A percentile compares a stretch with the other conserved stretches of the same genome.
phyloP scores from a whole-genome alignment of 805 yeast species.

The Ascoidea rubescens region DNA sequence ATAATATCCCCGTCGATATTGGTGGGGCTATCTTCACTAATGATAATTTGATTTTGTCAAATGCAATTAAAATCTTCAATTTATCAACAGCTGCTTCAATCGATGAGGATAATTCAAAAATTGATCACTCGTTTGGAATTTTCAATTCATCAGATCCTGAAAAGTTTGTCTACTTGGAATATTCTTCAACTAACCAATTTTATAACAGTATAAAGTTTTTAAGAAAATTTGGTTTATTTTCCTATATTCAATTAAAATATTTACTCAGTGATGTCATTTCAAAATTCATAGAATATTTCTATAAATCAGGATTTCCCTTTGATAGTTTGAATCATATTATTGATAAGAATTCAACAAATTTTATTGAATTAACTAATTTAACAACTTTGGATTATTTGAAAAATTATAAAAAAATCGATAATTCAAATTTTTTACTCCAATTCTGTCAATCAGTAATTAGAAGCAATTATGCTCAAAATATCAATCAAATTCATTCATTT shows the following conservation, averaged over 20 bases:
- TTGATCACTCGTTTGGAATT: not conserved
- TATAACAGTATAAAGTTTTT: slow-evolving; percentile 12
- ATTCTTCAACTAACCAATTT: not conserved
- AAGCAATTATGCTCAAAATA: slow-evolving; percentile 28
- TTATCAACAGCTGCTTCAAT: slow-evolving; percentile 13
- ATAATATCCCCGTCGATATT: slow-evolving; percentile 21
- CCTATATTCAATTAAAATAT: slow-evolving; percentile 15
- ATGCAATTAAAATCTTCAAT: slow-evolving; percentile 24
- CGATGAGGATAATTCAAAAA: slow-evolving; percentile 6
- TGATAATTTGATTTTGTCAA: slow-evolving; percentile 23
- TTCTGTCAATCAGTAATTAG: slow-evolving; percentile 27
- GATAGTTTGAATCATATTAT: slow-evolving; percentile 13
- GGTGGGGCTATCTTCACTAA: slow-evolving; percentile 33
- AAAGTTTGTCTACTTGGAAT: slow-evolving; percentile 11
- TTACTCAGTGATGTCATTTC: slow-evolving; percentile 13
- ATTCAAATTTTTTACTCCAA: slow-evolving; percentile 14
- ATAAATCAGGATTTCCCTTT: slow-evolving; percentile 24
- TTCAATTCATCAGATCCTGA: slow-evolving; percentile 16
- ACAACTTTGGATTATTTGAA: slow-evolving; percentile 17
- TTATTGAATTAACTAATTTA: slow-evolving; percentile 13
- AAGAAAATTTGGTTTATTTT: slow-evolving; percentile 17
- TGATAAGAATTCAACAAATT: slow-evolving; percentile 12
- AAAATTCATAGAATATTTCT: slow-evolving; percentile 19
- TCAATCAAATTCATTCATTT: slow-evolving; percentile 27
- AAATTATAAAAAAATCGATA: slow-evolving; percentile 13